These are phyloP conservation scores for Kodamaea jinghongensis DNA, from an alignment of 805 yeast species.

Conservation along the genomic window DNA sequence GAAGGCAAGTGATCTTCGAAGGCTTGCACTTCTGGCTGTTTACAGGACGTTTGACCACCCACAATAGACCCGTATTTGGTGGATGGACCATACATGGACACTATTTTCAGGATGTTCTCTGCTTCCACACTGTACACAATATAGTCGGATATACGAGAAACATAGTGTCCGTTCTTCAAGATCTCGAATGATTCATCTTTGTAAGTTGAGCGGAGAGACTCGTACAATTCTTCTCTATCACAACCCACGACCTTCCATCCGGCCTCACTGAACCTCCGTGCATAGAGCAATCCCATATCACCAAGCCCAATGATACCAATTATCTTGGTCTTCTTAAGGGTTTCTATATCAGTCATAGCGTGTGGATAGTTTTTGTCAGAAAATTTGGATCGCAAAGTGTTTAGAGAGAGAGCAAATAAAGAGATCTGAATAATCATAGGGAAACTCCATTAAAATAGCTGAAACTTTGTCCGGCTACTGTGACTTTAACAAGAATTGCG, in stretches of 20 bases:
- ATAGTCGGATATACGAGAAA: slow-evolving; percentile 78
- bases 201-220: slow-evolving; percentile 40
- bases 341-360: background rate
- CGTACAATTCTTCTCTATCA: slow-evolving; percentile 69
- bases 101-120: slow-evolving; percentile 72
- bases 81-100: slow-evolving; percentile 75
- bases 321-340: slow-evolving; percentile 35
- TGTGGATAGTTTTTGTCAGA: too few species aligned
- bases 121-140: slow-evolving; percentile 93
- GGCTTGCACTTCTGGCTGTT: slow-evolving; percentile 83
- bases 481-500: too few species aligned
- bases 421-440: too few species aligned
- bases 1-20: slow-evolving; percentile 72
- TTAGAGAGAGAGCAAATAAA: too few species aligned
- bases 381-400: too few species aligned
- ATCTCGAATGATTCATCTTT: slow-evolving; percentile 50
- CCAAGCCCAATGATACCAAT: slow-evolving; percentile 95
- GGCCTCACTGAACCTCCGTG: slow-evolving; percentile 67
- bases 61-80: slow-evolving; percentile 86
- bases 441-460: too few species aligned
- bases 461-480: too few species aligned
- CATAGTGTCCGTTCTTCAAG: slow-evolving; percentile 76
- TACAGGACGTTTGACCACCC: slow-evolving; percentile 98
- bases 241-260: slow-evolving; percentile 92
- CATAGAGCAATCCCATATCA: slow-evolving; percentile 93